phyloP scores from a whole-genome alignment of 2,329 filamentous ascomycete species.

The Eutypella sp. region DNA sequence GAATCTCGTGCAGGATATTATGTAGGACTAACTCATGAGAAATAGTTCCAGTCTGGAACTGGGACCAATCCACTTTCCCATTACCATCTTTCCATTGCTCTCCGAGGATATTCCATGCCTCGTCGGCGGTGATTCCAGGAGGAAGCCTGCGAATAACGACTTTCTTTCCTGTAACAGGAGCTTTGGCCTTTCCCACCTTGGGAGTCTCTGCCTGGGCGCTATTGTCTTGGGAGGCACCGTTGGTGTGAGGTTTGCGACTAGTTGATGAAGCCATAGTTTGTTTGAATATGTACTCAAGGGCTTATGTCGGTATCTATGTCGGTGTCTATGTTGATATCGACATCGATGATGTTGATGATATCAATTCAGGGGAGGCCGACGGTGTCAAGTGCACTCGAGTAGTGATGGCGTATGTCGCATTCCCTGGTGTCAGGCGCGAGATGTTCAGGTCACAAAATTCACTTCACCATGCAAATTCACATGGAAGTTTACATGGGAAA shows the following conservation, averaged over 20 bases:
- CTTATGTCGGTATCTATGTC: too few species aligned
- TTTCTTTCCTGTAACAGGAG: conserved; percentile 66
- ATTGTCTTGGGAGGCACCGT: conserved; percentile 47
- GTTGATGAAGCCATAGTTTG: not conserved
- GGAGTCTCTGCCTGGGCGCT: conserved; percentile 37
- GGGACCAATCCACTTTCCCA: conserved; percentile 80
- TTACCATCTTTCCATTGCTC: conserved; percentile 76
- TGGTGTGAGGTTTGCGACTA: conserved; percentile 36
- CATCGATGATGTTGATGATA: too few species aligned
- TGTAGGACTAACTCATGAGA: conserved; percentile 67
- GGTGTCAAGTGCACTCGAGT: too few species aligned
- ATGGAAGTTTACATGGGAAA: too few species aligned
- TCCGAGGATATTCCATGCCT: conserved; percentile 69
- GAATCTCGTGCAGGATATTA: too few species aligned
- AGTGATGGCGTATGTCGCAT: too few species aligned
- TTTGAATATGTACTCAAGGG: not conserved
- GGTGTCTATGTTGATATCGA: too few species aligned
- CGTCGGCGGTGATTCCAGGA: conserved; percentile 74
- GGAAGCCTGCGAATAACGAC: conserved; percentile 79
- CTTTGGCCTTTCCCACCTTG: conserved; percentile 42
- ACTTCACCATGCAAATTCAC: too few species aligned
- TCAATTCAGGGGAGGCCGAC: too few species aligned
- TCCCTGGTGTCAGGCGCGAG: too few species aligned
- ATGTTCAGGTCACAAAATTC: too few species aligned
- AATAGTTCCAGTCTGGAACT: conserved; percentile 62